Evolutionary conservation across 129 eudicot species (phyloP), one percentile per base, ranked within the genome.

Genomic region (Centrapalus pauciflorus): DNA sequence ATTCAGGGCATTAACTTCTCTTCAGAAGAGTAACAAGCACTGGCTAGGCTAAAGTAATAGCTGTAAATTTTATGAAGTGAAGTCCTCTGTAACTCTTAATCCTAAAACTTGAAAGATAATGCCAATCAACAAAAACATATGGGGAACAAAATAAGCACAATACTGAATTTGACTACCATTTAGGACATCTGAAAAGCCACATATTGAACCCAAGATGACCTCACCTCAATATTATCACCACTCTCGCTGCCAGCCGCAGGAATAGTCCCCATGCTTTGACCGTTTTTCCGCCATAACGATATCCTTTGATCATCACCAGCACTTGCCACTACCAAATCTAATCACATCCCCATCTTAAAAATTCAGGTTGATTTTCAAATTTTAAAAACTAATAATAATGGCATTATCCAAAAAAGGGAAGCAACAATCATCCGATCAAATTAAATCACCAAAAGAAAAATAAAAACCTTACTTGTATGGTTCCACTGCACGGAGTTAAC

Each of bases 301-400:
- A 90, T 87, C 77, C 74, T 78, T 16, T 83, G 75, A 79, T 90
- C 95, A 7, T 90, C 95, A 49, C 97, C 97, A 4, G 89, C 97
- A 76, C 95, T 90, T 14, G 97, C 97, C 71, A 90, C 88, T 66
- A 90, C 95, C 87, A 90, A 84, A 90, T 90, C 97, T 90, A 57
- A 41, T 49, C 69, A 35, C 69, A 76, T 50, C 17, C 25, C 10
- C 28, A 55, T 55, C 45, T 54, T 14, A 40, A 27, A 61, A 49
- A 1, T 16, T 73, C 52, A 27, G 29, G 16, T 29, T 7, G 12
- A 45, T 20, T 63, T 27, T 70, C 1, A 5, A 14, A 65, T 16
- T 25, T 13, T 2, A 17, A 37, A 45, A 54, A 6, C 55, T 26
- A 21, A 13, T 7, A 58, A 57, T n/a, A 33, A 62, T 3, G 10